Conservation (phyloP, 2,329 filamentous ascomycete genomes). For the Pseudocercospora musae region DNA sequence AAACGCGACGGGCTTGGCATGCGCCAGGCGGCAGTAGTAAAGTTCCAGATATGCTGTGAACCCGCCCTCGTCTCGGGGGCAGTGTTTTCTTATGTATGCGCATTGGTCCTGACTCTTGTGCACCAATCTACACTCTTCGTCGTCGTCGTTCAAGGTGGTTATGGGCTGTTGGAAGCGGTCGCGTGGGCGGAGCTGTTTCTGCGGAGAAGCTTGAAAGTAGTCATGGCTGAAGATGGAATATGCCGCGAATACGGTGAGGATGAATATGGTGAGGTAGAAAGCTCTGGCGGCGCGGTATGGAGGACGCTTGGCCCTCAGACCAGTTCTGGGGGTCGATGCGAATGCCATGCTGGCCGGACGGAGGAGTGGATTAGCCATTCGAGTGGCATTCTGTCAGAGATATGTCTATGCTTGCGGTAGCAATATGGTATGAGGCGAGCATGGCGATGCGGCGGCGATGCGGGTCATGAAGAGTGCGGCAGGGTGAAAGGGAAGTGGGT, state of each 20-base stretch:
- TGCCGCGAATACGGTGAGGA: constrained; percentile 29
- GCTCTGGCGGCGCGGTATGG: constrained; percentile 43
- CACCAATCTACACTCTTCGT: constrained; percentile 71
- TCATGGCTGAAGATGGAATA: constrained; percentile 21
- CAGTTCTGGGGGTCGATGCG: not conserved
- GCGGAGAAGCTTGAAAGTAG: not conserved
- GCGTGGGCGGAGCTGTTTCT: constrained; percentile 7
- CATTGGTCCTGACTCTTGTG: constrained; percentile 78
- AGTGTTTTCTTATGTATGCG: constrained; percentile 77
- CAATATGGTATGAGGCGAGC: not conserved
- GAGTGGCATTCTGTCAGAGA: constrained; percentile 1
- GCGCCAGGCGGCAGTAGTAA: constrained; percentile 78
- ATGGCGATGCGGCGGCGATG: constrained; percentile 2
- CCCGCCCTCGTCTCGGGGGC: constrained; percentile 83
- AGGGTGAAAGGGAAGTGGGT: too few species aligned
- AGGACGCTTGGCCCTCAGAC: constrained; percentile 8
- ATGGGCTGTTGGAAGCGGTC: constrained; percentile 10
- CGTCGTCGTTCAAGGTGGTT: constrained; percentile 14
- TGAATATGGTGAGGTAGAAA: constrained; percentile 46
- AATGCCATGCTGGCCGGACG: constrained; percentile 4
- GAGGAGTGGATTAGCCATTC: constrained; percentile 8
- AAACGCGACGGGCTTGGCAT: constrained; percentile 74
- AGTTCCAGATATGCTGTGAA: constrained; percentile 82
- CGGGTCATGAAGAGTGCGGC: not conserved
- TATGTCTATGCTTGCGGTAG: not conserved